Evolutionary conservation across 1,284 basidiomycete species (phyloP).

Genomic region (Sporisorium graminicola): DNA sequence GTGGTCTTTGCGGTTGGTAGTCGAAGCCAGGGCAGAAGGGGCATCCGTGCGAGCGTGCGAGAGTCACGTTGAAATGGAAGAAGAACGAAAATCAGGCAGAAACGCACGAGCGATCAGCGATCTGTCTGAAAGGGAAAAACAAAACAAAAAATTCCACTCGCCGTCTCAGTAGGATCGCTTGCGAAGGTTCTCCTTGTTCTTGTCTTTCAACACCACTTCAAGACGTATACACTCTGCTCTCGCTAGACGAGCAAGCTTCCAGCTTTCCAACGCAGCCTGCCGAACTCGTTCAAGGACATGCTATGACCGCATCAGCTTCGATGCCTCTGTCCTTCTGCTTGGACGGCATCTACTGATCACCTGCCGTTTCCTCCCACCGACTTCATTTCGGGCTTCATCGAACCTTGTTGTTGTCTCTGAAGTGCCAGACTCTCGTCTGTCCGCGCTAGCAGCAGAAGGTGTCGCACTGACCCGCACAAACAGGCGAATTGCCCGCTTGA

Average conservation of each 20-base stretch:
- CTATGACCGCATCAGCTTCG: constrained; percentile 8
- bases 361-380: background rate
- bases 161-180: background rate
- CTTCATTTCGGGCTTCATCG: constrained; percentile 29
- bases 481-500: constrained; percentile 1
- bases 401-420: constrained; percentile 14
- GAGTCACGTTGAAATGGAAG: background rate
- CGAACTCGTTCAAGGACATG: constrained; percentile 12
- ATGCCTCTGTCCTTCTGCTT: constrained; percentile 10
- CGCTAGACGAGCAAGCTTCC: background rate
- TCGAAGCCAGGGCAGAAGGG: too few species aligned
- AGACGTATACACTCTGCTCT: background rate
- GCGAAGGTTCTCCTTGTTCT: background rate
- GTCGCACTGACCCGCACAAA: constrained; percentile 4
- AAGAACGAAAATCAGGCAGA: constrained; percentile 4
- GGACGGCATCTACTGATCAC: constrained; percentile 10
- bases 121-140: constrained; percentile 3
- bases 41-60: constrained; percentile 16
- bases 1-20: background rate
- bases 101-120: constrained; percentile 10
- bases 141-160: constrained; percentile 1
- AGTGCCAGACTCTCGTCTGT: constrained; percentile 12
- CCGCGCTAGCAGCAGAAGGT: background rate
- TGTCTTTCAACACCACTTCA: constrained; percentile 4
- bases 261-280: background rate